These are phyloP conservation scores for Mrakia gelida DNA, from an alignment of 768 basidiomycete genomes.

Conservation along the genomic window DNA sequence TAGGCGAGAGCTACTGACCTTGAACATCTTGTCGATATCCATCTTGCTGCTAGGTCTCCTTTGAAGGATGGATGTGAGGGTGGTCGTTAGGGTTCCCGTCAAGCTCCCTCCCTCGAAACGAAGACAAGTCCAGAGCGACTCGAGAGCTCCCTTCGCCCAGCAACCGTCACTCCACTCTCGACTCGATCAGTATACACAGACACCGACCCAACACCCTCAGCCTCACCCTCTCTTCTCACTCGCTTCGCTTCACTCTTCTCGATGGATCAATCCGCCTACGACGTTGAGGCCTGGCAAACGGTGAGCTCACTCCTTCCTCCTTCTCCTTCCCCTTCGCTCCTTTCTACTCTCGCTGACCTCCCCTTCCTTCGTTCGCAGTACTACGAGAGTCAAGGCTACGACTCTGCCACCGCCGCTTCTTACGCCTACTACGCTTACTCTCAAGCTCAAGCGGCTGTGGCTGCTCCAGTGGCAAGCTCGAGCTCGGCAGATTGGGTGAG, in stretches of 20 bases:
- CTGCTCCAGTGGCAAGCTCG: not conserved
- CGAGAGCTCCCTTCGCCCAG: not conserved
- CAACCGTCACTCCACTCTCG: conserved; percentile 1
- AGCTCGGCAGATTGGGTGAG: conserved; percentile 20
- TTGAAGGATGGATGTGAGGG: not conserved
- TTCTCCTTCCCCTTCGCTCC: not conserved
- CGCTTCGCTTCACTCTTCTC: not conserved
- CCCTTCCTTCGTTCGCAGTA: conserved; percentile 8
- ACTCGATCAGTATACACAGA: not conserved
- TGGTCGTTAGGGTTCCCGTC: not conserved
- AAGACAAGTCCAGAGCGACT: not conserved
- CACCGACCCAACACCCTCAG: not conserved
- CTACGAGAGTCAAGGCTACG: conserved; percentile 32
- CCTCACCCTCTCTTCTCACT: not conserved
- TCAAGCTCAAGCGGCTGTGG: conserved; percentile 29
- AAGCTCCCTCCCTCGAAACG: not conserved
- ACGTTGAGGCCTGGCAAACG: conserved; percentile 27
- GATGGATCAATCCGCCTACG: conserved; percentile 23
- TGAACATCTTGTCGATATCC: conserved; percentile 43
- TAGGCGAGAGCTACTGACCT: conserved; percentile 29
- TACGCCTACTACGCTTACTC: conserved; percentile 26
- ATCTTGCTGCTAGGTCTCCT: conserved; percentile 9
- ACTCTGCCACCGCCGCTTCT: conserved; percentile 14
- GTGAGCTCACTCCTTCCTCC: not conserved
- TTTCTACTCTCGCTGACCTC: not conserved